Evolutionary conservation across 2,329 filamentous ascomycete genomes (phyloP).

Genomic region (Hortaea sp.): DNA sequence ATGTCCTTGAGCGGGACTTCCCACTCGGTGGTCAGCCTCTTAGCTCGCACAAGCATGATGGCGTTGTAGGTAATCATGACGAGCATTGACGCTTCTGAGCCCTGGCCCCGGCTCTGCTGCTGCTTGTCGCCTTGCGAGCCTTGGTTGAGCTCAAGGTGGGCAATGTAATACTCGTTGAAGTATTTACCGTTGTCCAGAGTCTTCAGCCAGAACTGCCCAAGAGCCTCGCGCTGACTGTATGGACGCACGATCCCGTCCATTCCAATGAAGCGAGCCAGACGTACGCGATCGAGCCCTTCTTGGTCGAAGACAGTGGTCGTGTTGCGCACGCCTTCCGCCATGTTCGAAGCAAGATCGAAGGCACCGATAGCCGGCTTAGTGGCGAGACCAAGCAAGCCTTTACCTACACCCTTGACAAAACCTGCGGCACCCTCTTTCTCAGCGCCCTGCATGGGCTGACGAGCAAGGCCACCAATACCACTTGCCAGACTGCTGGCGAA

Average conservation of each 20-base stretch:
- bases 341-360: slow-evolving; percentile 91
- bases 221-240: slow-evolving; percentile 86
- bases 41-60: slow-evolving; percentile 82
- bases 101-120: slow-evolving; percentile 3
- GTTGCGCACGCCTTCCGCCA: slow-evolving; percentile 95
- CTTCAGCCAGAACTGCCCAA: slow-evolving; percentile 98
- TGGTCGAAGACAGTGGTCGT: slow-evolving; percentile 97
- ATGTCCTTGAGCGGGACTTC: slow-evolving; percentile 92
- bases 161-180: slow-evolving; percentile 96
- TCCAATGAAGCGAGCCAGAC: slow-evolving; percentile 85
- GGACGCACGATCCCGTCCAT: slow-evolving; percentile 88
- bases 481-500: slow-evolving; percentile 87
- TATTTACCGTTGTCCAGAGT: slow-evolving; percentile 95
- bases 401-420: slow-evolving; percentile 96
- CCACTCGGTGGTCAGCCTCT: slow-evolving; percentile 83
- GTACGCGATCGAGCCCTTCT: slow-evolving; percentile 85
- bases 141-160: slow-evolving; percentile 68
- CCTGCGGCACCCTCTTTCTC: slow-evolving; percentile 90
- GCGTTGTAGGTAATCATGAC: slow-evolving; percentile 52
- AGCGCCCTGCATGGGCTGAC: slow-evolving; percentile 88
- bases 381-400: slow-evolving; percentile 84
- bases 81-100: slow-evolving; percentile 49
- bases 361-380: slow-evolving; percentile 96
- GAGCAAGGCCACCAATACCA: slow-evolving; percentile 83
- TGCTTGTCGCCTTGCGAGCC: slow-evolving; percentile 56